A percentile compares a stretch with the other conserved stretches of the same genome.
Conservation (phyloP, 495 filamentous ascomycete species). For the Daldinia bambusicola region DNA sequence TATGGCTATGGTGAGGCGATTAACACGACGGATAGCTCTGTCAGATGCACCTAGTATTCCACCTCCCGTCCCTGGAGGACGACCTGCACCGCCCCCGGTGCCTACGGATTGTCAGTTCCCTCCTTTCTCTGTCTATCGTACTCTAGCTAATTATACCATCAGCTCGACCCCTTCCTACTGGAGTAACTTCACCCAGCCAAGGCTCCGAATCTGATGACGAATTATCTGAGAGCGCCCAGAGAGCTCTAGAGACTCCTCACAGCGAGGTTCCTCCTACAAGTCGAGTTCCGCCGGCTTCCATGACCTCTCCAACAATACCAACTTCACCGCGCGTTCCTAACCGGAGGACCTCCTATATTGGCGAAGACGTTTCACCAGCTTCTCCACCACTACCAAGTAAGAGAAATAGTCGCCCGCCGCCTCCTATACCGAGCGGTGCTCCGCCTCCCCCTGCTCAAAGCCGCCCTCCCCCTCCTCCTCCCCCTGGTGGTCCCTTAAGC, state of each 20-base stretch:
- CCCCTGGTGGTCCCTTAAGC: conserved; percentile 65
- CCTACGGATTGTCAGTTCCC: conserved; percentile 71
- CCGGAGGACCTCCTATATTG: conserved; percentile 63
- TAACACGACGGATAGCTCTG: conserved; percentile 52
- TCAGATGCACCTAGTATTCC: conserved; percentile 51
- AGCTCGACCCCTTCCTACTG: conserved; percentile 70
- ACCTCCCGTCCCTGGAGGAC: conserved; percentile 70
- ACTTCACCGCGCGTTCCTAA: conserved; percentile 65
- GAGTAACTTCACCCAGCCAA: conserved; percentile 70
- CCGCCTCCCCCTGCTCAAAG: conserved; percentile 65
- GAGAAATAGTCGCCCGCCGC: conserved; percentile 63
- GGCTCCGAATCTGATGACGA: conserved; percentile 96
- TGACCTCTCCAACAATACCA: conserved; percentile 61
- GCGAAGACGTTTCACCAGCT: conserved; percentile 56
- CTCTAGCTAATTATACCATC: conserved; percentile 49
- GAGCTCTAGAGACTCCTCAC: conserved; percentile 49
- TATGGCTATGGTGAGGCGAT: conserved; percentile 46
- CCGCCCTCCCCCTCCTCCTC: conserved; percentile 83
- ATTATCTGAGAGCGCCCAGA: conserved; percentile 72
- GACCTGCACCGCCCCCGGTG: conserved; percentile 75
- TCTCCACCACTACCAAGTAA: conserved; percentile 61
- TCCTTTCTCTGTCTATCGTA: conserved; percentile 25
- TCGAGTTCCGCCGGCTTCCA: conserved; percentile 59
- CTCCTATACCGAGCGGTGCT: conserved; percentile 60
- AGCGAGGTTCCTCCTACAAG: conserved; percentile 50